Evolutionary conservation across 345 rosid genomes (phyloP).

Genomic region (Camelina sativa): DNA sequence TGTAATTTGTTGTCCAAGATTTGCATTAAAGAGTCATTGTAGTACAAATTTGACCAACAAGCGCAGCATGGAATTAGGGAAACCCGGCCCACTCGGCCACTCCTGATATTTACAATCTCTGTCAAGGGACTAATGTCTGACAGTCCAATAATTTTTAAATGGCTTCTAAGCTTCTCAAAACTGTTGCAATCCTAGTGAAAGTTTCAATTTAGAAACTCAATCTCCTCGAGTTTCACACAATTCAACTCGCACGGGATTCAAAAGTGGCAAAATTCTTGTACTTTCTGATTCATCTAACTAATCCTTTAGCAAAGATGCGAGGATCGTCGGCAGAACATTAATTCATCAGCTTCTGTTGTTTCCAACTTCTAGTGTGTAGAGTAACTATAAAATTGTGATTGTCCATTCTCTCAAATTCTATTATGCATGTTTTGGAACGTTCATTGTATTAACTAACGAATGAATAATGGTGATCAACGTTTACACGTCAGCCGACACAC

Average conservation of each 20-base stretch:
- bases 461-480: not conserved
- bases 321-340: not conserved
- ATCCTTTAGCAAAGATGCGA: not conserved
- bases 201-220: not conserved
- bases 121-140: not conserved
- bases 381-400: not conserved
- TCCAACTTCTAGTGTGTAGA: not conserved
- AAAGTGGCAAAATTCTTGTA: not conserved
- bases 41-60: conserved; percentile 14
- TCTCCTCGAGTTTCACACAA: not conserved
- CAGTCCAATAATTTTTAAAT: not conserved
- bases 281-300: not conserved
- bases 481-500: not conserved
- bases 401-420: not conserved
- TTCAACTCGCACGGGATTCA: not conserved
- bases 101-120: not conserved
- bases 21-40: conserved; percentile 2
- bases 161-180: not conserved
- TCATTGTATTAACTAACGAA: not conserved
- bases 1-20: not conserved
- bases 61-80: not conserved
- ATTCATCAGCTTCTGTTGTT: conserved; percentile 3
- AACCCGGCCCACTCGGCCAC: conserved; percentile 6
- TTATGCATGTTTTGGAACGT: not conserved
- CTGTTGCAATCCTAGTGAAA: not conserved